phyloP scores from a whole-genome alignment of 805 yeast genomes.

The Kluyveromyces aestuarii region DNA sequence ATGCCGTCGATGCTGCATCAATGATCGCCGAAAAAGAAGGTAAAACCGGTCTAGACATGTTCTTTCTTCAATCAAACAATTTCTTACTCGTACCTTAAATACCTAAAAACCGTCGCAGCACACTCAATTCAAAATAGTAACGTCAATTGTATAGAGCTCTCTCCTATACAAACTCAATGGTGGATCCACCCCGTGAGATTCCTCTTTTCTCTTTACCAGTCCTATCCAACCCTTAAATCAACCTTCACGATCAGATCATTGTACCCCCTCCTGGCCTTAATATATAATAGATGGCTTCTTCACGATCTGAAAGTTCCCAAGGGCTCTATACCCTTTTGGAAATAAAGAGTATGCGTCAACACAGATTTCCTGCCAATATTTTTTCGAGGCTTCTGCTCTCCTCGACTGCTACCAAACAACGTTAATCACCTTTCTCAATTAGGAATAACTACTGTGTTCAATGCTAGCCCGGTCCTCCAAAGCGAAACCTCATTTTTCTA shows the following conservation, averaged over 20 bases:
- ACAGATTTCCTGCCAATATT: not conserved
- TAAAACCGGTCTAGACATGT: slow-evolving; percentile 6
- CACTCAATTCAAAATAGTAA: not conserved
- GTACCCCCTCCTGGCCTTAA: not conserved
- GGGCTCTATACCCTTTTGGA: not conserved
- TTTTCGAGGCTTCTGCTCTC: not conserved
- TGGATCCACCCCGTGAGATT: no score
- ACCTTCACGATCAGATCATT: not conserved
- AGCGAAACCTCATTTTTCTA: not conserved
- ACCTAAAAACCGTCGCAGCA: not conserved
- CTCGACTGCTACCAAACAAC: not conserved
- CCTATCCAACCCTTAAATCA: not conserved
- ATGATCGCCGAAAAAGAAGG: slow-evolving; percentile 18
- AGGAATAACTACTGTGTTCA: not conserved
- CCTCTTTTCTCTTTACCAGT: not conserved
- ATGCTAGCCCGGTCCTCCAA: not conserved
- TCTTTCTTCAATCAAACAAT: no score
- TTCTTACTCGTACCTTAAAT: not conserved
- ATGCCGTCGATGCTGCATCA: not conserved
- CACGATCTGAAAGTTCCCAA: not conserved
- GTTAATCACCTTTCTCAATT: slow-evolving; percentile 3
- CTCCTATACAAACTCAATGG: no score
- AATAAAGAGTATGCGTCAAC: not conserved
- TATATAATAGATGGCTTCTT: not conserved
- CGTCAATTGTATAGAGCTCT: no score